These are phyloP conservation scores for Aspergillus alliaceus DNA, from an alignment of 2,329 filamentous ascomycete species.

Conservation along the genomic window DNA sequence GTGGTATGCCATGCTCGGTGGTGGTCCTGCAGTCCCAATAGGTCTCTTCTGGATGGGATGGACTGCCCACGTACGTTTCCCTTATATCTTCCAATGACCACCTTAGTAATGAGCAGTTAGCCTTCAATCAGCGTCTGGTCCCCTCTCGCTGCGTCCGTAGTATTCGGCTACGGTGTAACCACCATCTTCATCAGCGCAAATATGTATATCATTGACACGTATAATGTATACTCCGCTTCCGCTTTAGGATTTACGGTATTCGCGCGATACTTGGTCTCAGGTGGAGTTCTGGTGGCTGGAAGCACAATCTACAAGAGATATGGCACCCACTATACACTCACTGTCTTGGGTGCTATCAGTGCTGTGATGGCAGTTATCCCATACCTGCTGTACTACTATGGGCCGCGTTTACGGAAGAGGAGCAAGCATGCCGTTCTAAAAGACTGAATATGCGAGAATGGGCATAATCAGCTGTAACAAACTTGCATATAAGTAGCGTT, in stretches of 20 bases:
- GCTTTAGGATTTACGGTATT: slow-evolving; percentile 46
- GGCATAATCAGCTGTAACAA: too few species aligned
- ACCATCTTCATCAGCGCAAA: slow-evolving; percentile 52
- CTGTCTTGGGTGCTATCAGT: slow-evolving; percentile 38
- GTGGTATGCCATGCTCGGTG: slow-evolving; percentile 55
- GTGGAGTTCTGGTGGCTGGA: slow-evolving; percentile 30
- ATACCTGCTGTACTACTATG: slow-evolving; percentile 22
- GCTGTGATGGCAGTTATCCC: slow-evolving; percentile 41
- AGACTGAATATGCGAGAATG: too few species aligned
- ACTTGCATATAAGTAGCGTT: too few species aligned
- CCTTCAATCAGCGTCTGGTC: slow-evolving; percentile 56
- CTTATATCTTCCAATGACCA: background rate
- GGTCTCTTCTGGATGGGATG: slow-evolving; percentile 61
- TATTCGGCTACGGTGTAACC: slow-evolving; percentile 53
- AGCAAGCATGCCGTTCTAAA: background rate
- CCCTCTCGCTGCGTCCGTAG: slow-evolving; percentile 48
- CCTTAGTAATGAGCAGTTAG: slow-evolving; percentile 30
- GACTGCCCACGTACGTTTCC: slow-evolving; percentile 42
- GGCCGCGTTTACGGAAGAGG: background rate
- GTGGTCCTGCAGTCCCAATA: slow-evolving; percentile 52
- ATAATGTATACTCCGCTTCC: slow-evolving; percentile 51
- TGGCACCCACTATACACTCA: slow-evolving; percentile 41
- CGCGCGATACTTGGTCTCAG: slow-evolving; percentile 42
- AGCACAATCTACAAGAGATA: slow-evolving; percentile 38
- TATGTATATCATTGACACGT: slow-evolving; percentile 59